These are phyloP conservation scores for Colletotrichum spaethianum DNA, from an alignment of 2,329 filamentous ascomycete species.

Conservation along the genomic window DNA sequence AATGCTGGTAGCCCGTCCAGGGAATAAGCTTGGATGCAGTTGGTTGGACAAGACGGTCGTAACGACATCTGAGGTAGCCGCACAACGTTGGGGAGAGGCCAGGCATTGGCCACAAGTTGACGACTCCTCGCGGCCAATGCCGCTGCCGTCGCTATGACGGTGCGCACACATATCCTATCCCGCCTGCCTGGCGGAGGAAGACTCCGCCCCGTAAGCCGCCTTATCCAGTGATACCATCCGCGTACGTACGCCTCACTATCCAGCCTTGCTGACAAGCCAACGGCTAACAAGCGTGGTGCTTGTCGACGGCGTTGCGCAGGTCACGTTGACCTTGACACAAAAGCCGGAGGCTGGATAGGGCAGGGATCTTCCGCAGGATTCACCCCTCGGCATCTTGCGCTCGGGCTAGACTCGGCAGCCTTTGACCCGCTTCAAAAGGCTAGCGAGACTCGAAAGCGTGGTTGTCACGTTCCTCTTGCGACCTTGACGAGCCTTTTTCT, in stretches of 20 bases:
- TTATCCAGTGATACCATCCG: constrained; percentile 1
- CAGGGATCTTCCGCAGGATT: constrained; percentile 14
- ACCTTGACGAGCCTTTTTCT: too few relatives aligned
- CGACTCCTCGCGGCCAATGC: background rate
- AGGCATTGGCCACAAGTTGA: background rate
- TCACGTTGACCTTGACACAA: constrained; percentile 22
- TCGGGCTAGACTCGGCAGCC: constrained; percentile 27
- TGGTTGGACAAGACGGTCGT: background rate
- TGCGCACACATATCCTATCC: background rate
- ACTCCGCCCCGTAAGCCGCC: constrained; percentile 6
- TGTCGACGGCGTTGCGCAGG: constrained; percentile 2
- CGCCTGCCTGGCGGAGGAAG: background rate
- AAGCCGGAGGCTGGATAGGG: constrained; percentile 7
- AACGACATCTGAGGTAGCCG: background rate
- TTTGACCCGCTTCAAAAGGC: constrained; percentile 51
- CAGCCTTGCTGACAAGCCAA: constrained; percentile 12
- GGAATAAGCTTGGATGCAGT: constrained; percentile 16
- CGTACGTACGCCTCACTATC: constrained; percentile 15
- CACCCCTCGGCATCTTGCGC: constrained; percentile 4
- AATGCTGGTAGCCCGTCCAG: background rate
- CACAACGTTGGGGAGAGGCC: background rate
- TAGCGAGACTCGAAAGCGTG: constrained; percentile 52
- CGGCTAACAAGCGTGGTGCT: background rate
- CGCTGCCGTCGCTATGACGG: background rate
- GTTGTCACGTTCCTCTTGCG: constrained; percentile 1